These are phyloP conservation scores for Tolypocladium tropicale DNA, from an alignment of 2,329 filamentous ascomycete genomes.

Conservation along the genomic window DNA sequence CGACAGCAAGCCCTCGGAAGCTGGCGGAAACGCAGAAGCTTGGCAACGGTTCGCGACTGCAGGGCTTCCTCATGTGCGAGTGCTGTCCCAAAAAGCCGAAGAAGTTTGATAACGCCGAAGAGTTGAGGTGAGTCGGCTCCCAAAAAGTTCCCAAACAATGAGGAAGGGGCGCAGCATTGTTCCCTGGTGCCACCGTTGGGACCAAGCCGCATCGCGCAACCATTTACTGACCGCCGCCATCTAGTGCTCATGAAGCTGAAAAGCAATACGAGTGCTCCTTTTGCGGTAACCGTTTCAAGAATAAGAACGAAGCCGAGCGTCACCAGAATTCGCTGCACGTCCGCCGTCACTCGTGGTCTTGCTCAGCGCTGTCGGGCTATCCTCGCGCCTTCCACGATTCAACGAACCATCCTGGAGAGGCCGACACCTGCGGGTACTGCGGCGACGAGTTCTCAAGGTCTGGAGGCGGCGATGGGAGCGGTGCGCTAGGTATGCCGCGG, in stretches of 20 bases:
- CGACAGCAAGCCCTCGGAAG: slow-evolving; percentile 40
- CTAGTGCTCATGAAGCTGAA: slow-evolving; percentile 78
- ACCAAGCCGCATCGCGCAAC: not conserved
- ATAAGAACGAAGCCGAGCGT: slow-evolving; percentile 95
- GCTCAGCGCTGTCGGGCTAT: slow-evolving; percentile 69
- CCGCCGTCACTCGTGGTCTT: slow-evolving; percentile 92
- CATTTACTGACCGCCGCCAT: not conserved
- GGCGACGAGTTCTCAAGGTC: slow-evolving; percentile 71
- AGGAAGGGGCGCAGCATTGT: not conserved
- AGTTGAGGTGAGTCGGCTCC: slow-evolving; percentile 58
- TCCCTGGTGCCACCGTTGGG: not conserved
- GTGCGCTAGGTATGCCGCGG: slow-evolving; percentile 21
- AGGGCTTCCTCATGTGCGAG: slow-evolving; percentile 62
- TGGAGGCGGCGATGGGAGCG: slow-evolving; percentile 27
- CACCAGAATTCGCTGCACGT: slow-evolving; percentile 94
- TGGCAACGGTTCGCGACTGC: slow-evolving; percentile 34
- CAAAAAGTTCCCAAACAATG: not conserved
- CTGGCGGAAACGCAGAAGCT: slow-evolving; percentile 39
- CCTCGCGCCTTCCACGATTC: slow-evolving; percentile 83
- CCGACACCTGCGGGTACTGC: slow-evolving; percentile 88
- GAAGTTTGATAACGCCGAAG: slow-evolving; percentile 78
- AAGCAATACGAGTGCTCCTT: slow-evolving; percentile 93
- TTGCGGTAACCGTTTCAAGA: slow-evolving; percentile 94
- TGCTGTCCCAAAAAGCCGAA: slow-evolving; percentile 97
- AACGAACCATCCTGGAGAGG: slow-evolving; percentile 51